Percentiles rank a stretch among this genome's conserved stretches.
Evolutionary conservation across 495 filamentous ascomycete genomes (phyloP).

Genomic region (Cercophora scortea): DNA sequence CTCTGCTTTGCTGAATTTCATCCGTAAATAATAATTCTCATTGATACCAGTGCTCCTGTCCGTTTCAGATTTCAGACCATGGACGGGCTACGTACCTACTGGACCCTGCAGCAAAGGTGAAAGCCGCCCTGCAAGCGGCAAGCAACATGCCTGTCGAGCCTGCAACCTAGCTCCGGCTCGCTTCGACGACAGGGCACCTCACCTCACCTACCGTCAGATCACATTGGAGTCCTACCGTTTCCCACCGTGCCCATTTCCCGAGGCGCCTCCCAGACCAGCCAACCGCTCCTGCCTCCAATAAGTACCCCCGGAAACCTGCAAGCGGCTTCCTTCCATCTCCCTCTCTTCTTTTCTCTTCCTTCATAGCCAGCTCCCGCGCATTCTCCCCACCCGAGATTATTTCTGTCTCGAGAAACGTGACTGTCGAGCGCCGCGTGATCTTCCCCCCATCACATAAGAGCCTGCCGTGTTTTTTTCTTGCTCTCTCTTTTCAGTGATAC

Average conservation of each 20-base stretch:
- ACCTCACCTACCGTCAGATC: constrained; percentile 1
- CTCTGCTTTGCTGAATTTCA: too few species aligned
- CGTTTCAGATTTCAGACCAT: too few species aligned
- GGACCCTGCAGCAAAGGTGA: too few species aligned
- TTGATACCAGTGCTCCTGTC: too few species aligned
- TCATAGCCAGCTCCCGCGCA: constrained; percentile 11
- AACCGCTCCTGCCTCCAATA: constrained; percentile 6
- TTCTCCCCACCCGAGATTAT: constrained; percentile 18
- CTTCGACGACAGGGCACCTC: too few species aligned
- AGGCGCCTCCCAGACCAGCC: constrained; percentile 4
- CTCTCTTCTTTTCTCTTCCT: constrained; percentile 25
- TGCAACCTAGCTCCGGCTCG: too few species aligned
- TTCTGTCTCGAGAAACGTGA: constrained; percentile 20
- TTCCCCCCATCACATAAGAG: constrained; percentile 12
- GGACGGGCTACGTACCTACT: too few species aligned
- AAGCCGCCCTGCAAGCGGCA: too few species aligned
- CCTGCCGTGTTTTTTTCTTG: constrained; percentile 23
- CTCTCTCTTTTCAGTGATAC: constrained; percentile 40
- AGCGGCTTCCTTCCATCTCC: constrained; percentile 19
- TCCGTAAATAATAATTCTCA: too few species aligned
- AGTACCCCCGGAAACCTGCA: constrained; percentile 12
- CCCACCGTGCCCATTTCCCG: background rate
- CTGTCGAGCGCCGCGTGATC: constrained; percentile 23
- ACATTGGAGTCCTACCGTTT: constrained; percentile 11
- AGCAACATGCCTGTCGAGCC: too few species aligned